phyloP scores from a whole-genome alignment of 768 basidiomycete genomes.

The Leccinum longicurvipes region DNA sequence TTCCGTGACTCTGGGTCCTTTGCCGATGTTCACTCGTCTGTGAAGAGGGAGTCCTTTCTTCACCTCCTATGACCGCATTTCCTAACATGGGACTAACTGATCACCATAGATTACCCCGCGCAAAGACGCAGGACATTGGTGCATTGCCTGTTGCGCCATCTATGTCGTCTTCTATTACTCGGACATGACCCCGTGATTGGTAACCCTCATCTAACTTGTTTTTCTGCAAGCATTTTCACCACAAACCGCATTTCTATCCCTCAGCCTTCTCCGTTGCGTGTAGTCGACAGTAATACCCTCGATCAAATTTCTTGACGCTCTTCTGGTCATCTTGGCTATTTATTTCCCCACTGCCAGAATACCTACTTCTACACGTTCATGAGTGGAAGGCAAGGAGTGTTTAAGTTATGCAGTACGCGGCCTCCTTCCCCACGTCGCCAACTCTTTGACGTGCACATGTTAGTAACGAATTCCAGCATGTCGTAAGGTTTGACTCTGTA shows the following conservation, averaged over 20 bases:
- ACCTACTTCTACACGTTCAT: background rate
- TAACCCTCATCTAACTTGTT: background rate
- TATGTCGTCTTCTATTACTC: constrained; percentile 12
- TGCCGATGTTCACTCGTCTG: background rate
- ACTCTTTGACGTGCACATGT: background rate
- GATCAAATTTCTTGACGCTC: background rate
- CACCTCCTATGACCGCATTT: background rate
- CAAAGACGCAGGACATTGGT: constrained; percentile 12
- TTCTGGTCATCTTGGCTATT: background rate
- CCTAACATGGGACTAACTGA: constrained; percentile 4
- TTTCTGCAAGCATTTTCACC: background rate
- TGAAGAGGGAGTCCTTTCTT: background rate
- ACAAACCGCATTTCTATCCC: background rate
- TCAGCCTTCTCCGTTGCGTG: background rate
- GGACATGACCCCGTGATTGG: constrained; percentile 8
- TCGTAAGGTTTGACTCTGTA: background rate
- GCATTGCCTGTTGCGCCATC: constrained; percentile 10
- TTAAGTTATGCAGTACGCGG: background rate
- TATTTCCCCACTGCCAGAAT: background rate
- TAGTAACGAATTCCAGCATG: background rate
- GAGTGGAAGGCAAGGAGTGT: background rate
- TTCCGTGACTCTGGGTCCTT: background rate
- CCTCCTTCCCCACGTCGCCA: background rate
- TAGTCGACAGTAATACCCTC: background rate
- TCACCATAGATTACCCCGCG: constrained; percentile 9